These are phyloP conservation scores for Cynara cardunculus DNA, from an alignment of 129 eudicot species.

Conservation along the genomic window DNA sequence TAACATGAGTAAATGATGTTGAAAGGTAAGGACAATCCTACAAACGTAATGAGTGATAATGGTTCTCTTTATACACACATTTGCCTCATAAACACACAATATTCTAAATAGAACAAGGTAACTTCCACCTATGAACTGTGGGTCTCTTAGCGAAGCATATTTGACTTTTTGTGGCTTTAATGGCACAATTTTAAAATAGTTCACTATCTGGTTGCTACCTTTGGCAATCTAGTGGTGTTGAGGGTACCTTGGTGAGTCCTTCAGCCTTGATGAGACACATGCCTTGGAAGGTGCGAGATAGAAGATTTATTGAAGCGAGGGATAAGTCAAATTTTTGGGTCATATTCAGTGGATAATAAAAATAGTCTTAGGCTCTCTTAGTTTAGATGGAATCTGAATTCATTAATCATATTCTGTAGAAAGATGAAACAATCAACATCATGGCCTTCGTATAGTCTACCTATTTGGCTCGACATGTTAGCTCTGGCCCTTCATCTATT, in stretches of 20 bases:
- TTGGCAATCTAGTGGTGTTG: background rate
- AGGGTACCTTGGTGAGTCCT: background rate
- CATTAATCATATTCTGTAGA: no score
- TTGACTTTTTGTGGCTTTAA: no score
- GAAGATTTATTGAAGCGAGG: background rate
- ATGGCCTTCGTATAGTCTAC: no score
- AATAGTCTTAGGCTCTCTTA: background rate
- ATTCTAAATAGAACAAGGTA: no score
- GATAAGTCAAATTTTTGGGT: background rate
- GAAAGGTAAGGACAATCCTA: background rate
- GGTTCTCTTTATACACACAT: background rate
- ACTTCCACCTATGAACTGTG: no score
- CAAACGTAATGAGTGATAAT: no score
- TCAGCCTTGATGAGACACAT: background rate
- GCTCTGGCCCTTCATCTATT: no score
- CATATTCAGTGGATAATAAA: background rate
- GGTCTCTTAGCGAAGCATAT: no score
- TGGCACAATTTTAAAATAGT: background rate
- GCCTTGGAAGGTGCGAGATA: background rate
- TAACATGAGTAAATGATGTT: background rate
- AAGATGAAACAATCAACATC: no score
- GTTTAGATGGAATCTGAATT: no score
- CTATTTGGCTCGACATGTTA: no score
- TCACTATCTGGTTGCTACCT: background rate
- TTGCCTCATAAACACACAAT: no score